Base-by-base conservation (phyloP, 108 stramenopile genomes). In the Discostella pseudostelligera region DNA sequence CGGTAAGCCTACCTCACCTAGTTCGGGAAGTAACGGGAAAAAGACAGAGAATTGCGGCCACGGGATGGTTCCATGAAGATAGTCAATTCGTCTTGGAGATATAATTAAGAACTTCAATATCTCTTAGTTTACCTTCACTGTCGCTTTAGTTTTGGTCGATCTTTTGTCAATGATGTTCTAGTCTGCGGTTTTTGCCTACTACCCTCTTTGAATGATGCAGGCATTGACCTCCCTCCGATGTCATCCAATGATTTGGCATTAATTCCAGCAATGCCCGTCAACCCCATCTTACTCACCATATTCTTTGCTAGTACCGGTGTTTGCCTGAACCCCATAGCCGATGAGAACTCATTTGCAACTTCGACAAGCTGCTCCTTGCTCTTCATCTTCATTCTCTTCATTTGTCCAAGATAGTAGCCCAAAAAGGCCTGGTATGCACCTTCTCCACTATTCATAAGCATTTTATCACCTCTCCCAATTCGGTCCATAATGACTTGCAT, bases 281-380 rank as follows among this genome's bases (percentile, higher is more conserved):
- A 69, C 16, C 84, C 86, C 87, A 89, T 89, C 59, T 89, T 89
- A 24, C 84, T 83, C 1, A 85, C 72, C 22, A 86, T 87, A 62
- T 82, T 81, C 46, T 69, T 76, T 47, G 79, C 69, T 10, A 89
- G 46, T 19, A 36, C 46, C 11, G 87, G 87, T 44, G 79, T 35
- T 37, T 74, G 67, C 22, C 26, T 24, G 19, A 82, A 61, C 19
- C 83, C 82, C 29, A 71, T 60, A 21, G 46, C 44, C 4, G 11
- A 16, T 13, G 79, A 56, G 64, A 72, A 84, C 43, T 67, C 65
- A 66, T 84, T 84, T 16, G 81, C 81, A 37, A 56, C 56, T 1
- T 67, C 70, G 35, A 87, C 83, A 16, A 84, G 65, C 13, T 56
- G 48, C 28, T 62, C 76, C n/a, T 76, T 80, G 10, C 63, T 45